A percentile compares a stretch with the other conserved stretches of the same genome.
Conservation (phyloP, 305 asterid species). For the Solanum hybrid region DNA sequence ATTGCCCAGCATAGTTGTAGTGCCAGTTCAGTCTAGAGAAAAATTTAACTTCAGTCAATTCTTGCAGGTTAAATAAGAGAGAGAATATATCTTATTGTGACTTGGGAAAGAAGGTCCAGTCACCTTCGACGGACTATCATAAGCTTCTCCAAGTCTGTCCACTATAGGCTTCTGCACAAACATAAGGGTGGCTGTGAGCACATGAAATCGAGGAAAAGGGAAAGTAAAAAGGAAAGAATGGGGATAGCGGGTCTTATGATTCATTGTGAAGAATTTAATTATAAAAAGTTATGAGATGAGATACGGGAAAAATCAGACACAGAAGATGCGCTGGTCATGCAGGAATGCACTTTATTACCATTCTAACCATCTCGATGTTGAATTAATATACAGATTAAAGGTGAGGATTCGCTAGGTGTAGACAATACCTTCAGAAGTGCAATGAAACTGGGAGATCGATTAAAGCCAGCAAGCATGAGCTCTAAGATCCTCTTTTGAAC, state of each 20-base stretch:
- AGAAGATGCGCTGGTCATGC: not conserved
- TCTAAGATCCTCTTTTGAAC: conserved; percentile 71
- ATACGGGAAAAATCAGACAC: not conserved
- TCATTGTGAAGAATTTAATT: not conserved
- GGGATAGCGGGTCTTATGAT: not conserved
- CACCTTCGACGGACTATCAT: conserved; percentile 71
- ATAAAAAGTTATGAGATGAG: not conserved
- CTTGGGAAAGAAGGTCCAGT: conserved; percentile 6
- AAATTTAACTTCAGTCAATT: not conserved
- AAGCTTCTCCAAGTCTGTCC: conserved; percentile 87
- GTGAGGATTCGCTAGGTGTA: not conserved
- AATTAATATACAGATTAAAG: not conserved
- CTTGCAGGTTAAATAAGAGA: not conserved
- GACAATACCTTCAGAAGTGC: conserved; percentile 74
- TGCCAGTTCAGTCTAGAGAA: conserved; percentile 73
- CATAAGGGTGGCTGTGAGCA: not conserved
- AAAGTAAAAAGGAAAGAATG: conserved; percentile 7
- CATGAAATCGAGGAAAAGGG: not conserved
- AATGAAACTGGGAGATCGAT: conserved; percentile 70
- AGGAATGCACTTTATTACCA: not conserved
- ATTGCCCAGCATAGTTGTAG: conserved; percentile 95
- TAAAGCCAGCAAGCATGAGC: conserved; percentile 79
- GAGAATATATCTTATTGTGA: not conserved
- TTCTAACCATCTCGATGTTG: not conserved
- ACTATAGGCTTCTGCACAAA: conserved; percentile 71